A percentile compares a stretch with the other conserved stretches of the same genome.
Evolutionary conservation across 768 basidiomycete species (phyloP).

Genomic region (Tulasnella sp.): DNA sequence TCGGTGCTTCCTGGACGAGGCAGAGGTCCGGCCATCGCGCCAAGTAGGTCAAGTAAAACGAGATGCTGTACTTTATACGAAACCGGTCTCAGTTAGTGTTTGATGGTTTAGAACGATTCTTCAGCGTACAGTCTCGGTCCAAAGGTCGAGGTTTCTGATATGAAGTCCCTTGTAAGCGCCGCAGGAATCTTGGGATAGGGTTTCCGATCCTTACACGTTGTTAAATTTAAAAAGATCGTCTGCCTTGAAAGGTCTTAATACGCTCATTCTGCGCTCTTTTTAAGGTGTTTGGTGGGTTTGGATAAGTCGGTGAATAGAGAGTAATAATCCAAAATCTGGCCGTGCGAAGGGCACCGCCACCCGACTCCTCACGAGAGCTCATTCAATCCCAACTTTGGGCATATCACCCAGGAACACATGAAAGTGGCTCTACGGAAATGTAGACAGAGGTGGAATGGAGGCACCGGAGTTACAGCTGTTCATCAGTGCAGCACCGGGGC

Average conservation of each 20-base stretch:
- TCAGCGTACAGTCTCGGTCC: constrained; percentile 87
- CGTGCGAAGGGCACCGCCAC: constrained; percentile 10
- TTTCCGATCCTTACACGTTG: constrained; percentile 60
- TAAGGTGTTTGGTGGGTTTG: neutral
- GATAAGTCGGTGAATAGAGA: neutral
- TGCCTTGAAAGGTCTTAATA: constrained; percentile 80
- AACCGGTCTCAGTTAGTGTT: neutral
- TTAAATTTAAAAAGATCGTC: constrained; percentile 92
- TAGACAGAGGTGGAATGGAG: neutral
- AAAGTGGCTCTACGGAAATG: neutral
- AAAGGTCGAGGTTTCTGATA: constrained; percentile 83
- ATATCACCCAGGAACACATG: neutral
- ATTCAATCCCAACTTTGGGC: neutral
- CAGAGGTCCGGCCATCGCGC: constrained; percentile 91
- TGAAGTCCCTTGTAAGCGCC: neutral
- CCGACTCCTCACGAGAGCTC: neutral
- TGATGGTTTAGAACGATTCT: neutral
- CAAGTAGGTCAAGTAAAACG: constrained; percentile 85
- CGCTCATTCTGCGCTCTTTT: constrained; percentile 57
- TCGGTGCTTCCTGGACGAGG: constrained; percentile 74
- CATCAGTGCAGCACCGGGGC: neutral
- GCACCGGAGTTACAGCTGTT: neutral
- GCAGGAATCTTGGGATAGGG: neutral
- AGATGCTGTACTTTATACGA: constrained; percentile 67
- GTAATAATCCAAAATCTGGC: constrained; percentile 12